Conservation (phyloP, 2,329 filamentous ascomycete genomes). For the Fusarium temperatum region DNA sequence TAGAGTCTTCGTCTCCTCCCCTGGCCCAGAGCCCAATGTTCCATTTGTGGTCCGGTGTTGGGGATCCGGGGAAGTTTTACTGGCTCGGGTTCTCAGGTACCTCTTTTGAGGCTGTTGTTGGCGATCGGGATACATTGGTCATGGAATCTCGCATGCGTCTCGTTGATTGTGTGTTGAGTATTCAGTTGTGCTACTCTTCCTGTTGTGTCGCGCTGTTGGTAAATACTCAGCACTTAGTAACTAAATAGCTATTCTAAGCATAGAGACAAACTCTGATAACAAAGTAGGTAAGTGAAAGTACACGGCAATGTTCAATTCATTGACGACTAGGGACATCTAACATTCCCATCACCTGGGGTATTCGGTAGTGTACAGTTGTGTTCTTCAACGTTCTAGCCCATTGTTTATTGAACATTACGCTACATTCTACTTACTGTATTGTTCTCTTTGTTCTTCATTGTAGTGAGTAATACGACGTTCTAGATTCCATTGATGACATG, state of each 20-base stretch:
- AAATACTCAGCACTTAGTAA: neutral
- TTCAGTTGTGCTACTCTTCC: neutral
- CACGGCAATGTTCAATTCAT: neutral
- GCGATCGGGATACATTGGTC: neutral
- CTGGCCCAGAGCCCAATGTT: neutral
- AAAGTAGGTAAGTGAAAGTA: neutral
- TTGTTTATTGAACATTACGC: neutral
- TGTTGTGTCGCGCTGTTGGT: neutral
- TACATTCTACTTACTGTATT: neutral
- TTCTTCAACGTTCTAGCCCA: neutral
- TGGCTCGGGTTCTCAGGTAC: slow-evolving; percentile 16
- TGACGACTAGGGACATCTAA: neutral
- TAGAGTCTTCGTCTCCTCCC: slow-evolving; percentile 12
- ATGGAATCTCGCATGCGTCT: neutral
- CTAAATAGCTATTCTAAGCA: neutral
- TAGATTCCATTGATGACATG: neutral
- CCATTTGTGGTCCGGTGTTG: neutral
- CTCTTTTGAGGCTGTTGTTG: neutral
- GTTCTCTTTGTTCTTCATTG: neutral
- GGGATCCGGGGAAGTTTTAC: neutral
- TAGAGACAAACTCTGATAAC: neutral
- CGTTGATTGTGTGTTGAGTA: neutral
- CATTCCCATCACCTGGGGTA: neutral
- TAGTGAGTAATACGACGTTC: neutral
- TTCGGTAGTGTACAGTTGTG: neutral